Percentiles rank a stretch among this genome's conserved stretches.
Evolutionary conservation across 306 rosid genomes (phyloP).

Genomic region (Dalbergia oliveri): DNA sequence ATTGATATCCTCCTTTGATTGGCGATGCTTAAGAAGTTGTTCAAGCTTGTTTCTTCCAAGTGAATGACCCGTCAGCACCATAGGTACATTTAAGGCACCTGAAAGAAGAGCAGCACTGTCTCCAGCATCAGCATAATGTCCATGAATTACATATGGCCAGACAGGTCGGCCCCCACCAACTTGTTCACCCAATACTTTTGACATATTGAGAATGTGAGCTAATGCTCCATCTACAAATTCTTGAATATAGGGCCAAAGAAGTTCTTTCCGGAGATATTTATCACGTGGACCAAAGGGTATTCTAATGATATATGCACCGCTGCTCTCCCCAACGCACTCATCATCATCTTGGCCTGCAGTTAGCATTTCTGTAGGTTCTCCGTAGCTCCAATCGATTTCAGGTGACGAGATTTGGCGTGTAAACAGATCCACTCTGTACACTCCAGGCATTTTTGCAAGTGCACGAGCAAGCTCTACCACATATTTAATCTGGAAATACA

Average conservation of each 20-base stretch:
- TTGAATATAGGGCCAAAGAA: slow-evolving; percentile 90
- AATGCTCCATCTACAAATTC: slow-evolving; percentile 95
- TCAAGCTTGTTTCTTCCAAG: slow-evolving; percentile 95
- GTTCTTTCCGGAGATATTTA: slow-evolving; percentile 79
- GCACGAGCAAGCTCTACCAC: slow-evolving; percentile 95
- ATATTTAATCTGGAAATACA: slow-evolving; percentile 71
- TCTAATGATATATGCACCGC: slow-evolving; percentile 88
- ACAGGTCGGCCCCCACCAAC: slow-evolving; percentile 83
- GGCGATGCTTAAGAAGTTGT: slow-evolving; percentile 92
- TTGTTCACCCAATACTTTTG: slow-evolving; percentile 90
- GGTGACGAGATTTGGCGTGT: slow-evolving; percentile 87
- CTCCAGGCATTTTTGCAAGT: slow-evolving; percentile 90
- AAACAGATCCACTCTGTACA: slow-evolving; percentile 86
- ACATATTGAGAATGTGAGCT: slow-evolving; percentile 90
- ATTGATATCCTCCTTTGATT: slow-evolving; percentile 89
- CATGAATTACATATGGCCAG: slow-evolving; percentile 95
- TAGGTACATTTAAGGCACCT: slow-evolving; percentile 91
- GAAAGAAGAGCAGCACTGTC: slow-evolving; percentile 93
- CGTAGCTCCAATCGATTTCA: slow-evolving; percentile 94
- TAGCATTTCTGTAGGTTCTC: slow-evolving; percentile 92
- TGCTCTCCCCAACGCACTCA: slow-evolving; percentile 78
- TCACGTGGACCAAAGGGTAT: slow-evolving; percentile 94
- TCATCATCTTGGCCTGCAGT: slow-evolving; percentile 65
- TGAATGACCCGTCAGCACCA: slow-evolving; percentile 92
- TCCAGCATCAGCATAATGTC: slow-evolving; percentile 95